Evolutionary conservation across 371 early-diverging fungal species (phyloP), one percentile per base, ranked within the genome.

Genomic region (Mucor indicus): DNA sequence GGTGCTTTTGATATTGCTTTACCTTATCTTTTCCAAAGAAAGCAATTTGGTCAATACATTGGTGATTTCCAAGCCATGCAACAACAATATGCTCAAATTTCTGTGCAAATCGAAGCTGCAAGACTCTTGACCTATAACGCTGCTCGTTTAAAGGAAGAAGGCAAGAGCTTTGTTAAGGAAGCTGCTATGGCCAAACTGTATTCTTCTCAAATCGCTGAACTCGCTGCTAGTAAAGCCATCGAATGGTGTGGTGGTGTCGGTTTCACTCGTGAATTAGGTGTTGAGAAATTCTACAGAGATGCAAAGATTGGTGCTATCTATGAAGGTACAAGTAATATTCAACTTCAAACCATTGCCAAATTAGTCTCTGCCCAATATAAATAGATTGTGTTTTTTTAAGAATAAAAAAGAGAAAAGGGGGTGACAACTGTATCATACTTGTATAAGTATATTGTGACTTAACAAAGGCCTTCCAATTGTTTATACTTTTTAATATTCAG

Each of bases 171-270:
- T 58, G 74, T 89, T 45, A 92, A 87, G 81, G 92, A 98, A 75
- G 98, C 98, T 45, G 97, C 97, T 38, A 96, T 98, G 96, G 96
- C 95, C 59, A 98, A 98, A 76, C 83, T 96, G 12, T 96, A 90
- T 62, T 77, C 95, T 15, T 90, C 92, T 44, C 96, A 97, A 77
- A 85, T 98, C 17, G 98, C 98, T 32, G 94, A 96, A 71, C 84
- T 82, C 57, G 84, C 94, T 20, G 84, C 96, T 9, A 84, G 91
- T 27, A 83, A 88, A 67, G 89, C 91, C 35, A 83, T 98, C 42
- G 98, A 97, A 75, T 96, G 95, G 98, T 79, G 90, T 62, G 98
- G 98, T 59, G 98, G 98, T 55, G 89, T 96, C 50, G 97, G 96
- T 6, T 98, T 98, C 77, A 95, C 95, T 17, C 82, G 96, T 49